Percentiles rank a stretch among this genome's conserved stretches.
Conservation (phyloP, 805 yeast species). For the Candida arabinofermentans region DNA sequence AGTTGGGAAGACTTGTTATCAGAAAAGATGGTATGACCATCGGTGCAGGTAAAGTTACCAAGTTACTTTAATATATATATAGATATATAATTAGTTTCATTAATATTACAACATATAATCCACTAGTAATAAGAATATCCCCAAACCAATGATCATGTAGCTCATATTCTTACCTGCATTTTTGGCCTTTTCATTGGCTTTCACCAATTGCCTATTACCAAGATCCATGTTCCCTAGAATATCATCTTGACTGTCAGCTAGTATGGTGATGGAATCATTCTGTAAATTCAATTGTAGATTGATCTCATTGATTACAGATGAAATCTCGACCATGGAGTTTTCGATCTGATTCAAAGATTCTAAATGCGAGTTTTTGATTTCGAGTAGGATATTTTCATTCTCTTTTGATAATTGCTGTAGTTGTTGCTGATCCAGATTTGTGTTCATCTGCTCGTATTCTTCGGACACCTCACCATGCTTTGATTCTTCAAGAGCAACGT, state of each 20-base stretch:
- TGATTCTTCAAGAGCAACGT: constrained; percentile 23
- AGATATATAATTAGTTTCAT: neutral
- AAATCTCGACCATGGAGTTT: constrained; percentile 64
- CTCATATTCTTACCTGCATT: constrained; percentile 55
- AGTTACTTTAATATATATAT: constrained; percentile 5
- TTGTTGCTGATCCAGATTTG: constrained; percentile 42
- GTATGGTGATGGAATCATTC: constrained; percentile 59
- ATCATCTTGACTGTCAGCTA: constrained; percentile 64
- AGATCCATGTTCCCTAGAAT: constrained; percentile 58
- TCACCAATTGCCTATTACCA: constrained; percentile 68
- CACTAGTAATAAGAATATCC: constrained; percentile 51
- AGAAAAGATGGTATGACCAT: constrained; percentile 67
- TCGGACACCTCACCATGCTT: constrained; percentile 32
- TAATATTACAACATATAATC: constrained; percentile 38
- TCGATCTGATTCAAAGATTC: constrained; percentile 58
- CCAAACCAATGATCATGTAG: constrained; percentile 50
- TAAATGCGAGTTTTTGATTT: constrained; percentile 55
- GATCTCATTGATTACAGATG: constrained; percentile 70
- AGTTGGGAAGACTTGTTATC: constrained; percentile 64
- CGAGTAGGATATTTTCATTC: constrained; percentile 49
- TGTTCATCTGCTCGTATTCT: constrained; percentile 32
- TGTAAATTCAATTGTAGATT: constrained; percentile 70
- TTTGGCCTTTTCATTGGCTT: constrained; percentile 66
- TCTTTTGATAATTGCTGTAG: constrained; percentile 55
- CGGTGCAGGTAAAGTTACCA: constrained; percentile 41